phyloP scores from a whole-genome alignment of 2,329 filamentous ascomycete species.

The Coleophoma eucalyptorum region DNA sequence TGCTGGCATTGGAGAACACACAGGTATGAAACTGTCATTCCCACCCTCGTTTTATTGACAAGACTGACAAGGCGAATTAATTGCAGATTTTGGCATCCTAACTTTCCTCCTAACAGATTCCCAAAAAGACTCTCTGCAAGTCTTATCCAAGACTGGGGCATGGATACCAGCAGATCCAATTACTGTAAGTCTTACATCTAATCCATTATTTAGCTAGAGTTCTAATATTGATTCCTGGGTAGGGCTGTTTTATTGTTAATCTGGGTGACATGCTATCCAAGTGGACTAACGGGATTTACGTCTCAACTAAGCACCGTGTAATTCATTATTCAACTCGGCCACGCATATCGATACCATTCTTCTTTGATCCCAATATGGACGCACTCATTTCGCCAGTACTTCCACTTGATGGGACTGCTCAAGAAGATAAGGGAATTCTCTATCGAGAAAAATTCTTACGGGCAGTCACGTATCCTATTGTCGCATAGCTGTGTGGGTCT shows the following conservation, averaged over 20 bases:
- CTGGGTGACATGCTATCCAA: conserved; percentile 7
- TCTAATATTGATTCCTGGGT: neutral
- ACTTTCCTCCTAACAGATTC: conserved; percentile 13
- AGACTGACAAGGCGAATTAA: neutral
- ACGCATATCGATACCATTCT: conserved; percentile 10
- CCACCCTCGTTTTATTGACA: no score
- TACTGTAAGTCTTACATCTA: conserved; percentile 1
- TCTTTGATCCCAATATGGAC: conserved; percentile 12
- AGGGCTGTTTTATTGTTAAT: conserved; percentile 9
- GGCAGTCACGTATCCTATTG: conserved; percentile 4
- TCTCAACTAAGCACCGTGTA: conserved; percentile 1
- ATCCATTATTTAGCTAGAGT: neutral
- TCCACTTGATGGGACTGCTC: neutral
- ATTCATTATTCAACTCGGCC: conserved; percentile 1
- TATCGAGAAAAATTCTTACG: conserved; percentile 6
- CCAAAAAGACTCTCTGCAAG: conserved; percentile 10
- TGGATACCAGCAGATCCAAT: conserved; percentile 14
- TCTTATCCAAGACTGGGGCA: conserved; percentile 7
- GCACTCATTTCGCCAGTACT: conserved; percentile 8
- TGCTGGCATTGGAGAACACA: conserved; percentile 10
- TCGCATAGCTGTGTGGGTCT: neutral
- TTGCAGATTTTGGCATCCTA: conserved; percentile 14
- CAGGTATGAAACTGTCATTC: neutral
- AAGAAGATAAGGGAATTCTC: conserved; percentile 2
- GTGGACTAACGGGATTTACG: conserved; percentile 5